Conservation (phyloP, 2,329 filamentous ascomycete genomes). For the Trichoderma asperellum region DNA sequence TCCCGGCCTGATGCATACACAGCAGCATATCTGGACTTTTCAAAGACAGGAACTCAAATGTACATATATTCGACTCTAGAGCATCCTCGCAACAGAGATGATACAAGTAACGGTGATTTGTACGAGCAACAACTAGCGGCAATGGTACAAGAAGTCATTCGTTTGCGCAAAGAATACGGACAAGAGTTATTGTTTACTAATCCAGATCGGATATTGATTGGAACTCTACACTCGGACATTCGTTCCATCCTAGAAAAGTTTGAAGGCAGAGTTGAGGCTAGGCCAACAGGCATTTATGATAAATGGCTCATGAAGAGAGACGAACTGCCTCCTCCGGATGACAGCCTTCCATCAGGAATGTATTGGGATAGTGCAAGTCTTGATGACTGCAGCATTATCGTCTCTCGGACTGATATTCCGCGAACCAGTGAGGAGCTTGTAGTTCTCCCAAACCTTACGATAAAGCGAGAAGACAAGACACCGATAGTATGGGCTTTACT, state of each 20-base stretch:
- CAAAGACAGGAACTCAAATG: constrained; percentile 64
- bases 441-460: constrained; percentile 51
- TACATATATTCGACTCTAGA: constrained; percentile 65
- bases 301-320: constrained; percentile 63
- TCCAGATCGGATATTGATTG: constrained; percentile 43
- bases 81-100: constrained; percentile 13
- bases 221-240: constrained; percentile 41
- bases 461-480: constrained; percentile 51
- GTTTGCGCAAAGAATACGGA: constrained; percentile 36
- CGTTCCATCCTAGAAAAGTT: constrained; percentile 34
- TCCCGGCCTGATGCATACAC: constrained; percentile 46
- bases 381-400: constrained; percentile 61
- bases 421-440: constrained; percentile 53
- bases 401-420: constrained; percentile 59
- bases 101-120: constrained; percentile 22
- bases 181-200: constrained; percentile 29
- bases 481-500: constrained; percentile 69
- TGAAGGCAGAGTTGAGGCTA: constrained; percentile 35
- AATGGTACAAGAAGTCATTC: constrained; percentile 39
- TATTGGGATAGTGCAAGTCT: constrained; percentile 57
- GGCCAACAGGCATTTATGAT: constrained; percentile 45
- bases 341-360: constrained; percentile 51
- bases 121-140: constrained; percentile 43
- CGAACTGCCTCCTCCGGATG: constrained; percentile 45
- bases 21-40: constrained; percentile 65